A percentile compares a stretch with the other conserved stretches of the same genome.
These are phyloP conservation scores for Aphanoascus verrucosus DNA, from an alignment of 2,329 filamentous ascomycete species.

Conservation along the genomic window DNA sequence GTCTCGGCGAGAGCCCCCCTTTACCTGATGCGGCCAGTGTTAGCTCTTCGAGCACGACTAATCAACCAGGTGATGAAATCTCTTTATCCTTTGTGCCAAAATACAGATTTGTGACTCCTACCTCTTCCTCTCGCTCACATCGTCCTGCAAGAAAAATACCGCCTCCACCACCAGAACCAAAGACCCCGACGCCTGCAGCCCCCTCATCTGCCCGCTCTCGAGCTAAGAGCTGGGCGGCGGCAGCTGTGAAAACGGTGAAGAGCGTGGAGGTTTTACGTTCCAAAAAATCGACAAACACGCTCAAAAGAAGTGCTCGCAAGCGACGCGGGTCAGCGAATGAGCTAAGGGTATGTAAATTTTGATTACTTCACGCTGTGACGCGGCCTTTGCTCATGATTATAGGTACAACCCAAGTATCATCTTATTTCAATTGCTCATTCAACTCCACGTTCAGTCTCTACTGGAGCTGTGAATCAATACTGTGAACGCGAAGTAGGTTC, in stretches of 20 bases:
- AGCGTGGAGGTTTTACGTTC: conserved; percentile 14
- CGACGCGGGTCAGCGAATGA: conserved; percentile 1
- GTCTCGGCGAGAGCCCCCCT: neutral
- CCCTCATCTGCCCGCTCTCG: conserved; percentile 1
- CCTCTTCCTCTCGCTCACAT: neutral
- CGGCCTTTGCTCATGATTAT: neutral
- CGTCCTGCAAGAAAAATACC: neutral
- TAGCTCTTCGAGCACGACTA: neutral
- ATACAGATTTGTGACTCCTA: conserved; percentile 3
- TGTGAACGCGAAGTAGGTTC: neutral
- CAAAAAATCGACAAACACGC: neutral
- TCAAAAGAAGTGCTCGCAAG: neutral
- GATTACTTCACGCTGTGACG: neutral
- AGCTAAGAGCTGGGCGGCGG: conserved; percentile 14
- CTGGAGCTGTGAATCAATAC: neutral
- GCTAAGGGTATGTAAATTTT: conserved; percentile 1
- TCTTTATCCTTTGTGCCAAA: neutral
- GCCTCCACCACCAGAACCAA: conserved; percentile 1
- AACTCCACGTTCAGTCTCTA: conserved; percentile 5
- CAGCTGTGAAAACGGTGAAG: conserved; percentile 11
- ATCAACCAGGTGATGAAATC: neutral
- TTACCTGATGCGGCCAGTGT: neutral
- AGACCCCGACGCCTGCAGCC: conserved; percentile 11
- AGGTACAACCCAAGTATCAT: conserved; percentile 3
- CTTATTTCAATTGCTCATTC: conserved; percentile 2